Conservation (phyloP, 345 rosid genomes). For the Eucalyptus regnans region DNA sequence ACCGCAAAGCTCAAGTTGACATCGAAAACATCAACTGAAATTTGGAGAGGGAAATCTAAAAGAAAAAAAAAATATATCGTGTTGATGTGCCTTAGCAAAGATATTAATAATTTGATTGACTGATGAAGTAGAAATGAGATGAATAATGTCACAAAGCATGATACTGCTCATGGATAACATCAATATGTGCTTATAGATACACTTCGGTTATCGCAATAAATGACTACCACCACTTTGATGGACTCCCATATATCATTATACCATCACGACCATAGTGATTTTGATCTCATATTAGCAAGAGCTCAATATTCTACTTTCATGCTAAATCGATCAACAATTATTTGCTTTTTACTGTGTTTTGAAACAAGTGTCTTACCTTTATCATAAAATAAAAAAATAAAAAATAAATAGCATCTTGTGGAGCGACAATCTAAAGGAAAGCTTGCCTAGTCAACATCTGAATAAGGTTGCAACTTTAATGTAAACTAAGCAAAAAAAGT, state of each 20-base stretch:
- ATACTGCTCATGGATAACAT: background rate
- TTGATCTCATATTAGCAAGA: background rate
- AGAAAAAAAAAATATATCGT: background rate
- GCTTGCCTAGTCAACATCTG: background rate
- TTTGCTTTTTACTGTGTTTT: background rate
- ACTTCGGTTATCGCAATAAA: fast-evolving
- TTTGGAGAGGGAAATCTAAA: background rate
- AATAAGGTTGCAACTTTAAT: background rate
- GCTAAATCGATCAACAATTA: background rate
- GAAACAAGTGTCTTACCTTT: background rate
- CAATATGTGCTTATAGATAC: background rate
- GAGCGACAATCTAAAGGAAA: background rate
- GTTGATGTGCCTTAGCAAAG: background rate
- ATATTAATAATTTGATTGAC: background rate
- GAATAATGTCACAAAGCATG: background rate
- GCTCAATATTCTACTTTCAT: background rate
- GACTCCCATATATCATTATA: background rate
- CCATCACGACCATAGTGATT: background rate
- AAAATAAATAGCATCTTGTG: background rate
- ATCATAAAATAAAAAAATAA: too few species aligned
- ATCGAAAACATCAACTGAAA: background rate
- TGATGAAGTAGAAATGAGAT: background rate
- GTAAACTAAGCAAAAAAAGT: background rate
- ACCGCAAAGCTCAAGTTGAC: background rate
- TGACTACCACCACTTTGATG: background rate